phyloP scores from a whole-genome alignment of 2,329 filamentous ascomycete species.

The Botrytis porri region DNA sequence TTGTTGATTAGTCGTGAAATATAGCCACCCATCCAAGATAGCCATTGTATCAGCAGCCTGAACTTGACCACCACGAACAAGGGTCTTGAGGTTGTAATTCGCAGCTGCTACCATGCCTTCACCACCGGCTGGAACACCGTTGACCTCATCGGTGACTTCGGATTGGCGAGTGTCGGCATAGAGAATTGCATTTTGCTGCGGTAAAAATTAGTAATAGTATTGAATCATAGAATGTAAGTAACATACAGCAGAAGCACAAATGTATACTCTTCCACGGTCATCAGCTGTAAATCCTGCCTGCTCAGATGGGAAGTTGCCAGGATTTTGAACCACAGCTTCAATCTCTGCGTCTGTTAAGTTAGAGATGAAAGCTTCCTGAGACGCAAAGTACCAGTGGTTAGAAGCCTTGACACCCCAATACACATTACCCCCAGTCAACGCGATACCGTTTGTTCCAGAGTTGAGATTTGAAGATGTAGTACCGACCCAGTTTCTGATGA shows the following conservation, averaged over 20 bases:
- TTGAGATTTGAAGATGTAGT: background rate
- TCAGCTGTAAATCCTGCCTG: conserved; percentile 4
- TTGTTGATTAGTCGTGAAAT: conserved; percentile 7
- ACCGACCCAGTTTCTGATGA: conserved; percentile 3
- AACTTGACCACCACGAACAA: background rate
- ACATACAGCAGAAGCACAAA: conserved; percentile 4
- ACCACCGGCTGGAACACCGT: background rate
- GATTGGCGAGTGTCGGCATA: background rate
- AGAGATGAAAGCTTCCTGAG: conserved; percentile 5
- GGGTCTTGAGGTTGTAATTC: conserved; percentile 2
- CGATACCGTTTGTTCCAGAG: background rate
- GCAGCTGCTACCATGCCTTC: background rate
- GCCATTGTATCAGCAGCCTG: conserved; percentile 12
- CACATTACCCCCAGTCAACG: background rate
- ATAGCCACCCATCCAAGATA: conserved; percentile 9
- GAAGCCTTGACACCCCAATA: conserved; percentile 12
- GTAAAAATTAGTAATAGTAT: background rate
- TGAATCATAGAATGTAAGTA: too few relatives aligned
- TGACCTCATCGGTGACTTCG: conserved; percentile 5
- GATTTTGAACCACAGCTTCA: background rate
- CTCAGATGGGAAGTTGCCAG: background rate
- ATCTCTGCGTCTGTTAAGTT: background rate
- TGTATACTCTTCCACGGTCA: conserved; percentile 5
- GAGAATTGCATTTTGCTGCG: conserved; percentile 5
- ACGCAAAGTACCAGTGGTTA: conserved; percentile 2